Conservation (phyloP, 1,139 yeast genomes). For the Suhomyces terraborum region DNA sequence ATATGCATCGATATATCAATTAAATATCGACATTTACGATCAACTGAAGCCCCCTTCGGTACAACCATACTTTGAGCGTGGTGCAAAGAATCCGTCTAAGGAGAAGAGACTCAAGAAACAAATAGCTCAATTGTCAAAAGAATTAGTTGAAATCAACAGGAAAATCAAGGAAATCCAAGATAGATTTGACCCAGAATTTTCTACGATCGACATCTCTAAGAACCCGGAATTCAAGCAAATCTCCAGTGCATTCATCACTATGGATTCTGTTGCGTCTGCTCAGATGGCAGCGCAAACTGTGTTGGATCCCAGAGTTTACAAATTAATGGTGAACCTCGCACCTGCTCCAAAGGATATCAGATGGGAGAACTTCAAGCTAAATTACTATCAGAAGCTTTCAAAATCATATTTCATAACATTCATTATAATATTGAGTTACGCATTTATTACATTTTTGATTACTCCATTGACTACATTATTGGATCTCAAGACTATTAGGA, state of each 20-base stretch:
- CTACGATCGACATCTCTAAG: slow-evolving; percentile 30
- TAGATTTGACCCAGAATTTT: slow-evolving; percentile 29
- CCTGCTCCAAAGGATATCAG: slow-evolving; percentile 82
- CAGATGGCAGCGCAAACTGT: slow-evolving; percentile 88
- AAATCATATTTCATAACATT: slow-evolving; percentile 64
- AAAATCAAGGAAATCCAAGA: slow-evolving; percentile 34
- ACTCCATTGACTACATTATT: slow-evolving; percentile 73
- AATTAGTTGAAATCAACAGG: slow-evolving; percentile 30
- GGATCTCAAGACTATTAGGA: slow-evolving; percentile 68
- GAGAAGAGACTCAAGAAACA: slow-evolving; percentile 13
- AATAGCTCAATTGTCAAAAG: slow-evolving; percentile 24
- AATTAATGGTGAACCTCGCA: slow-evolving; percentile 67
- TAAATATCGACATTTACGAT: slow-evolving; percentile 45
- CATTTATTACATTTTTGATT: slow-evolving; percentile 68
- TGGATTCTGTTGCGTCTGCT: slow-evolving; percentile 83
- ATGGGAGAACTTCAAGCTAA: slow-evolving; percentile 71
- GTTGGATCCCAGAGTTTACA: slow-evolving; percentile 73
- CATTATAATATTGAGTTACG: slow-evolving; percentile 61
- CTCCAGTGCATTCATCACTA: slow-evolving; percentile 75
- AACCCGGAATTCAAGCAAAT: slow-evolving; percentile 41
- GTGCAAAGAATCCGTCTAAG: slow-evolving; percentile 4
- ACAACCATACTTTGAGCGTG: slow-evolving; percentile 9
- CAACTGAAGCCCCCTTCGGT: slow-evolving; percentile 34
- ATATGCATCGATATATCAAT: slow-evolving; percentile 48
- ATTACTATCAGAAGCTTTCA: slow-evolving; percentile 53